A percentile compares a stretch with the other conserved stretches of the same genome.
These are phyloP conservation scores for Kwoniella sp. DNA, from an alignment of 768 basidiomycete genomes.

Conservation along the genomic window DNA sequence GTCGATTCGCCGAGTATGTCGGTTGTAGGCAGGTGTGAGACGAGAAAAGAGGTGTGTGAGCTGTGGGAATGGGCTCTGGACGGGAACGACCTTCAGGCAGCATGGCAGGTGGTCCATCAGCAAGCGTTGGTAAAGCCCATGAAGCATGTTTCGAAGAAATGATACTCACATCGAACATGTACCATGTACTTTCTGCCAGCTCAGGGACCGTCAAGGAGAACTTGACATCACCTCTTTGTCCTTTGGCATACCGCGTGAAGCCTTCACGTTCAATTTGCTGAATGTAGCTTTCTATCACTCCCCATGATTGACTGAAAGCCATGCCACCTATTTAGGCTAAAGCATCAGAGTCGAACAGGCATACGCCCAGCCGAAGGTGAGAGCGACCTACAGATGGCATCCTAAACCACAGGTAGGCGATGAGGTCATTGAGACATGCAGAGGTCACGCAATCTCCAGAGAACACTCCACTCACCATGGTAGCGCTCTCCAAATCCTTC, in stretches of 20 bases:
- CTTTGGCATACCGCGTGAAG: neutral
- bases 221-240: slow-evolving; percentile 12
- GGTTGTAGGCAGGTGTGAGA: slow-evolving; percentile 26
- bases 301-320: slow-evolving; percentile 43
- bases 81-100: slow-evolving; percentile 30
- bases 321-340: slow-evolving; percentile 30
- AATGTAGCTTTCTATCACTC: slow-evolving; percentile 11
- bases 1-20: slow-evolving; percentile 19
- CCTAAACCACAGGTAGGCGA: too few species aligned
- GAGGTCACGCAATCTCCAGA: neutral
- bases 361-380: neutral
- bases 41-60: slow-evolving; percentile 32
- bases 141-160: neutral
- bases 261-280: neutral
- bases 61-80: slow-evolving; percentile 33
- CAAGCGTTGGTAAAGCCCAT: neutral
- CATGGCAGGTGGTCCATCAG: neutral
- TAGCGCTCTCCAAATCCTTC: slow-evolving; percentile 37
- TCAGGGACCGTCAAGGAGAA: slow-evolving; percentile 27
- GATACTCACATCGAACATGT: slow-evolving; percentile 39
- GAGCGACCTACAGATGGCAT: slow-evolving; percentile 39
- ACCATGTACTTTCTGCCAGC: slow-evolving; percentile 25
- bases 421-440: too few species aligned
- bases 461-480: slow-evolving; percentile 33
- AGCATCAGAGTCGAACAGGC: neutral